Conservation (phyloP, 1,284 basidiomycete genomes). For the Gomphus bonarii region DNA sequence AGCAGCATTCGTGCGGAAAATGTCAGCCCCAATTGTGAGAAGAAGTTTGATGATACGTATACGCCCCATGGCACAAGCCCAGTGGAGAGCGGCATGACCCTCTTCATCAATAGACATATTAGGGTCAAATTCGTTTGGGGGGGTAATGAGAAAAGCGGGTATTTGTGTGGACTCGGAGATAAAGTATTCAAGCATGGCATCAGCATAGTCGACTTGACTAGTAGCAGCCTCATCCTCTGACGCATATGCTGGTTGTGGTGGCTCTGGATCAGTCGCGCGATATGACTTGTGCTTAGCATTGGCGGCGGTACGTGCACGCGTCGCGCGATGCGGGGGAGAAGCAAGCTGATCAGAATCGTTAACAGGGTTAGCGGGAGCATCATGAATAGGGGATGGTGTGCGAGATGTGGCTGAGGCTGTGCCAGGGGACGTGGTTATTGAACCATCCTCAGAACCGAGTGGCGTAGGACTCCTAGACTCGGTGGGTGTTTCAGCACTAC, state of each 20-base stretch:
- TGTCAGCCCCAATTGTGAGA: slow-evolving; percentile 89
- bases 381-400: slow-evolving; percentile 77
- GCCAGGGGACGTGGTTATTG: slow-evolving; percentile 79
- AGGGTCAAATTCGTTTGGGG: slow-evolving; percentile 89
- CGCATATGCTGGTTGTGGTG: slow-evolving; percentile 11
- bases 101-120: slow-evolving; percentile 98
- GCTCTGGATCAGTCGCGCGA: slow-evolving; percentile 32
- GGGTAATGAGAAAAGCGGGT: slow-evolving; percentile 80
- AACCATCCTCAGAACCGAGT: slow-evolving; percentile 67
- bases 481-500: slow-evolving; percentile 27
- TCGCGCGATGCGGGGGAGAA: slow-evolving; percentile 24
- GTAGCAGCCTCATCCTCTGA: slow-evolving; percentile 27
- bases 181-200: slow-evolving; percentile 98
- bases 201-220: slow-evolving; percentile 67
- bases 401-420: slow-evolving; percentile 72
- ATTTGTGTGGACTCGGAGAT: slow-evolving; percentile 96
- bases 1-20: slow-evolving; percentile 94
- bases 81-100: slow-evolving; percentile 94
- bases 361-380: slow-evolving; percentile 34
- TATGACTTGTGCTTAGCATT: slow-evolving; percentile 21
- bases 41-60: slow-evolving; percentile 94
- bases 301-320: slow-evolving; percentile 19
- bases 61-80: slow-evolving; percentile 99
- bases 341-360: slow-evolving; percentile 31
- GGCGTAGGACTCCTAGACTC: slow-evolving; percentile 30